These are phyloP conservation scores for Tricholoma terreum DNA, from an alignment of 768 basidiomycete genomes.

Conservation along the genomic window DNA sequence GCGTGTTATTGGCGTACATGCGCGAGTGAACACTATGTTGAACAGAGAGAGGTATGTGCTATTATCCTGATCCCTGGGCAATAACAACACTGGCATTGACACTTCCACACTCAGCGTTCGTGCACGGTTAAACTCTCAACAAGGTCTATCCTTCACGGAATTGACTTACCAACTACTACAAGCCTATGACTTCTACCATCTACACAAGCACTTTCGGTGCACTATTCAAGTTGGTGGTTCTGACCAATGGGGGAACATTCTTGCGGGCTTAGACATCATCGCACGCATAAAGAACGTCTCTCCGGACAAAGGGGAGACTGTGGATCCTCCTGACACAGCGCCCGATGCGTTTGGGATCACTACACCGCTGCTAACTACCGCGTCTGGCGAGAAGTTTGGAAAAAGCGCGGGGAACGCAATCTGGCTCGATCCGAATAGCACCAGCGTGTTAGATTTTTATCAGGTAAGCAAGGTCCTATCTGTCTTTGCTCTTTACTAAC, in stretches of 20 bases:
- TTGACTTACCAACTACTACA: constrained; percentile 97
- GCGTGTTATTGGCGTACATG: constrained; percentile 72
- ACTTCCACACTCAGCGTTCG: constrained; percentile 57
- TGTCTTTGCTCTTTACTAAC: not conserved
- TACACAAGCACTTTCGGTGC: constrained; percentile 65
- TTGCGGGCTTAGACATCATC: constrained; percentile 91
- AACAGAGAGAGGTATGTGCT: constrained; percentile 75
- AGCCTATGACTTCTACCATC: constrained; percentile 88
- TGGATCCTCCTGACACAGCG: constrained; percentile 19
- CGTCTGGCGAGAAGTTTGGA: constrained; percentile 92
- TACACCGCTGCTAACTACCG: constrained; percentile 89
- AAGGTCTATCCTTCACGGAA: constrained; percentile 97
- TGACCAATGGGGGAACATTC: constrained; percentile 98
- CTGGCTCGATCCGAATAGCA: constrained; percentile 78
- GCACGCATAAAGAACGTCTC: constrained; percentile 40
- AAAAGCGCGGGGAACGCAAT: constrained; percentile 96
- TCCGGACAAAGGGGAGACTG: constrained; percentile 5
- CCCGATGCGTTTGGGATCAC: constrained; percentile 74
- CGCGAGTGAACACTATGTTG: constrained; percentile 87
- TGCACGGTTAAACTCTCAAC: constrained; percentile 69
- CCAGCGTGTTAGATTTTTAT: constrained; percentile 91
- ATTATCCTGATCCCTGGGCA: not conserved
- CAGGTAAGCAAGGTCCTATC: constrained; percentile 52
- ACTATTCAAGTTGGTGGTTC: constrained; percentile 92
- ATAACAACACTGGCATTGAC: not conserved